Percentiles rank a stretch among this genome's conserved stretches.
Conservation (phyloP, 228 moss, liverwort and hornwort species). For the Sphagnum fallax region DNA sequence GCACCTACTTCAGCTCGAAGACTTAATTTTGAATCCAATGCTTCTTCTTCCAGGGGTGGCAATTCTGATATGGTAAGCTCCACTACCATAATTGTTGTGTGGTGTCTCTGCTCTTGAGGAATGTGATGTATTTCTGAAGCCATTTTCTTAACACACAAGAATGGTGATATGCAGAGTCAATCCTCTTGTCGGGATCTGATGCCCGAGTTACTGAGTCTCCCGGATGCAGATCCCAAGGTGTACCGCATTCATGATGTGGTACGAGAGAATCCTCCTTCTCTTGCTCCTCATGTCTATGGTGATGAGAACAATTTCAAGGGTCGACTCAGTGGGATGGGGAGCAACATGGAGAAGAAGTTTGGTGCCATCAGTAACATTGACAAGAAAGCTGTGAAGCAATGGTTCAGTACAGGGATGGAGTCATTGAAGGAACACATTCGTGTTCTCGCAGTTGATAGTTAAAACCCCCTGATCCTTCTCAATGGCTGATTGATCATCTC, state of each 20-base stretch:
- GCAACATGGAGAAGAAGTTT: constrained; percentile 47
- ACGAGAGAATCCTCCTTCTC: constrained; percentile 21
- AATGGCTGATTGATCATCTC: no score
- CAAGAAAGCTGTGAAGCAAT: constrained; percentile 53
- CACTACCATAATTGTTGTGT: no score
- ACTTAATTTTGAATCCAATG: constrained; percentile 11
- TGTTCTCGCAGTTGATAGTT: constrained; percentile 27
- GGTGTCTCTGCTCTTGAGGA: no score
- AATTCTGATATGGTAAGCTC: constrained; percentile 24
- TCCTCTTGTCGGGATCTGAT: constrained; percentile 58
- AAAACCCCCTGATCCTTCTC: no score
- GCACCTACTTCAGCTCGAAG: constrained; percentile 26
- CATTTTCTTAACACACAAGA: not conserved
- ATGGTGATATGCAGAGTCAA: constrained; percentile 15
- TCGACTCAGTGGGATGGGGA: constrained; percentile 37
- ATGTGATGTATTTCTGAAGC: not conserved
- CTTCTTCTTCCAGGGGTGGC: constrained; percentile 4
- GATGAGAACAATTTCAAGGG: constrained; percentile 11
- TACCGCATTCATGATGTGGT: constrained; percentile 12
- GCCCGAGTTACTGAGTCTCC: constrained; percentile 64
- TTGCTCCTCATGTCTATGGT: constrained; percentile 9
- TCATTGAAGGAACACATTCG: constrained; percentile 47
- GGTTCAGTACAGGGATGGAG: constrained; percentile 45
- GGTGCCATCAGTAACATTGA: constrained; percentile 53
- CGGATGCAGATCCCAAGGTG: constrained; percentile 28